A percentile compares a stretch with the other conserved stretches of the same genome.
Conservation (phyloP, 805 yeast species). For the Nakazawaea ambrosiae region DNA sequence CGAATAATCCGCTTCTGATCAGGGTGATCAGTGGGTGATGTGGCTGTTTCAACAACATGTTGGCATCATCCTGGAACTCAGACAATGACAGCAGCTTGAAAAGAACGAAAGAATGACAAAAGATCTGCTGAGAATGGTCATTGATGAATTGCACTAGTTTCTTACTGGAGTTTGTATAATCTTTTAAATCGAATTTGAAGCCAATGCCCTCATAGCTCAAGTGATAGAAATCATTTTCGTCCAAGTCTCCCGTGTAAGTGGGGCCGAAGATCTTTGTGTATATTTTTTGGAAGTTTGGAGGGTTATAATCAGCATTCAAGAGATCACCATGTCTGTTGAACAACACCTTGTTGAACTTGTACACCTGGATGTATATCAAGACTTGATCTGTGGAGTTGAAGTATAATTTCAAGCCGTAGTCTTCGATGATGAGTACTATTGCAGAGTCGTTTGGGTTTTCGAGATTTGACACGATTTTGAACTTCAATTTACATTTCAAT, state of each 20-base stretch:
- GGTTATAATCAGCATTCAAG: not conserved
- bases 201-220: slow-evolving; percentile 52
- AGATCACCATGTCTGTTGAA: slow-evolving; percentile 2
- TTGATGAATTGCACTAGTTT: slow-evolving; percentile 15
- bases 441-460: not conserved
- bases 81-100: slow-evolving; percentile 30
- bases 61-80: not conserved
- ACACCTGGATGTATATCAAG: slow-evolving; percentile 13
- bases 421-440: slow-evolving; percentile 8
- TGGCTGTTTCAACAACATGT: not conserved
- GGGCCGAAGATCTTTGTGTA: slow-evolving; percentile 58
- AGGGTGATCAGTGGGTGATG: no score
- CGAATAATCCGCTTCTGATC: no score
- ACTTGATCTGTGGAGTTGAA: slow-evolving; percentile 13
- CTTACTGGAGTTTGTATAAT: slow-evolving; percentile 4
- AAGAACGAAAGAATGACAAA: slow-evolving; percentile 32
- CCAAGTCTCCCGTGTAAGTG: slow-evolving; percentile 46
- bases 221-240: slow-evolving; percentile 26
- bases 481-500: slow-evolving; percentile 8
- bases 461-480: slow-evolving; percentile 5
- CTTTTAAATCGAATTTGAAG: slow-evolving; percentile 33
- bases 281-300: slow-evolving; percentile 31
- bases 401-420: slow-evolving; percentile 11
- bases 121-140: slow-evolving; percentile 24
- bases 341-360: slow-evolving; percentile 10